Evolutionary conservation across 192 early-diverging fungal species (phyloP), one percentile per base, ranked within the genome.

Genomic region (Backusella australiensis): DNA sequence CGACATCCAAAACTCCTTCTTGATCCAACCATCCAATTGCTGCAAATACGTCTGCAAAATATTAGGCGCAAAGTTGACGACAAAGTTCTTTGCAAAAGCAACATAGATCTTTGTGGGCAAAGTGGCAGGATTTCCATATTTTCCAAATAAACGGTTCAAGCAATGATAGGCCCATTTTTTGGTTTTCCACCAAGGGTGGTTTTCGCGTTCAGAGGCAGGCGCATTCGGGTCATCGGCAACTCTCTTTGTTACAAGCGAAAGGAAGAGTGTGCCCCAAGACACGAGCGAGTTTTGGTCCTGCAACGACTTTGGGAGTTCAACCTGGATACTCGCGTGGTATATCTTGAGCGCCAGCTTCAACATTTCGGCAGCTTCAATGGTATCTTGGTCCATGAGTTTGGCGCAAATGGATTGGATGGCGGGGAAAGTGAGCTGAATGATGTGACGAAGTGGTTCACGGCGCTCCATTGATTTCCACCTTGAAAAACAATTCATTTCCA

Each of bases 131-230:
- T 93, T 93, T 53, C 94, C 92, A 73, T 91, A 92, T 67, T 86
- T 84, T 26, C 82, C 77, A 73, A 97, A 96, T 15, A 95, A 87
- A 34, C 89, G 90, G 86, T 97, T 95, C 77, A 99, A 83, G 83
- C 91, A 94, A 76, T 89, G 90, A 78, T 93, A 92, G 0, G 97
- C 93, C 97, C 98, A 98, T 78, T 98, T 96, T 80, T 97, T 98
- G 68, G 93, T 91, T 85, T 96, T 96, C 92, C 92, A 95, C 87
- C 90, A 95, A 23, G 91, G 90, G 81, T 93, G 89, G 73, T 89
- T 89, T 70, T 94, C 94, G 17, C 90, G 79, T 34, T 95, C 52
- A 42, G 38, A 39, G 9, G 38, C 91, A 90, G 7, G 77, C 72
- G 49, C 88, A 86, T 29, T 77, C 78, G 5, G 89, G 85, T 8